These are phyloP conservation scores for Withania somnifera DNA, from an alignment of 305 asterid genomes.

Conservation along the genomic window DNA sequence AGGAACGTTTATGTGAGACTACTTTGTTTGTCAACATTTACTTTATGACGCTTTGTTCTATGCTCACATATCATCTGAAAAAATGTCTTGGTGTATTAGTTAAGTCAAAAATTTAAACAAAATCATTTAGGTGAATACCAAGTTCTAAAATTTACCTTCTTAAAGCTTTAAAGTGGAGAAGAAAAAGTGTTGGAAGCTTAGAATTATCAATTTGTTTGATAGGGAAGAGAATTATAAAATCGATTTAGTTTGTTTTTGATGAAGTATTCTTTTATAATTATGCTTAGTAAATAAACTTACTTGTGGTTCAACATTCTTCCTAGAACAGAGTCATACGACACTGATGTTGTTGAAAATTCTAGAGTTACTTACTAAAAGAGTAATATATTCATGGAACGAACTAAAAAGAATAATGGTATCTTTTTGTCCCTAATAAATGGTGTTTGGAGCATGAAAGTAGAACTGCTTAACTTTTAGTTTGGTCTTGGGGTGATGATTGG, in stretches of 20 bases:
- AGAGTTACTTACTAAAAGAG: neutral
- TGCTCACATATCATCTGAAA: neutral
- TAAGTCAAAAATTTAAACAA: neutral
- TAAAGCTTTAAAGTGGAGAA: neutral
- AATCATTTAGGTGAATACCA: neutral
- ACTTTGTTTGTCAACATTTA: neutral
- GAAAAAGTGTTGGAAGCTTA: neutral
- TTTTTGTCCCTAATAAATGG: neutral
- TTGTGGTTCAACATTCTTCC: neutral
- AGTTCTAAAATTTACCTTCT: neutral
- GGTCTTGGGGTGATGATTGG: neutral
- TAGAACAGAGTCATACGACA: neutral
- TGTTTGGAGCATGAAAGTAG: neutral
- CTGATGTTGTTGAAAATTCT: neutral
- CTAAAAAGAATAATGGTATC: neutral
- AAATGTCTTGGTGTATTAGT: neutral
- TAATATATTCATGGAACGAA: neutral
- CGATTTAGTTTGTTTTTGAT: neutral
- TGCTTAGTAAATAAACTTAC: neutral
- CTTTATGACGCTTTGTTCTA: neutral
- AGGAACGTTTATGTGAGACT: slow-evolving; percentile 23
- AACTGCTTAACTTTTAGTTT: neutral
- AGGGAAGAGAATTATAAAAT: neutral
- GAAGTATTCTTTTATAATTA: neutral
- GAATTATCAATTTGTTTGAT: neutral